Percentiles rank a stretch among this genome's conserved stretches.
Evolutionary conservation across 2,329 filamentous ascomycete genomes (phyloP).

Genomic region (Fusarium anthophilum): DNA sequence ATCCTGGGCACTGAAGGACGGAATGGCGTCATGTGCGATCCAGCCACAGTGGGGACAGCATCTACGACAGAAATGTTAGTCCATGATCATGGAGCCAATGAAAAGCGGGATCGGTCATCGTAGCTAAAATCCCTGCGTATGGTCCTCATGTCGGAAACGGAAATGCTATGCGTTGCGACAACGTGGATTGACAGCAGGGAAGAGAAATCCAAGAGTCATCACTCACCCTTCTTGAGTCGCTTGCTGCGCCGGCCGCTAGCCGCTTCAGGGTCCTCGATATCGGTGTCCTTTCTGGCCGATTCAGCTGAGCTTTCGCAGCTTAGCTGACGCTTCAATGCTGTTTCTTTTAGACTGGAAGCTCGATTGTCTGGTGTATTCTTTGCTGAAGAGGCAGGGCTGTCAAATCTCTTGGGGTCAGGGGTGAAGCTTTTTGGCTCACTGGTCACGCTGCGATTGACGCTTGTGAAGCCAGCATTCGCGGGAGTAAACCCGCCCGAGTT

Average conservation of each 20-base stretch:
- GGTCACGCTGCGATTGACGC: slow-evolving; percentile 66
- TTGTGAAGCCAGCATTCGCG: slow-evolving; percentile 75
- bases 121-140: slow-evolving; percentile 40
- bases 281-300: slow-evolving; percentile 57
- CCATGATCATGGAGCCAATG: slow-evolving; percentile 29
- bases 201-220: background rate
- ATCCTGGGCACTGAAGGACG: slow-evolving; percentile 80
- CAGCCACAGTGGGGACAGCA: slow-evolving; percentile 84
- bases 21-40: slow-evolving; percentile 96
- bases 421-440: slow-evolving; percentile 66
- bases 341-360: slow-evolving; percentile 63
- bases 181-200: slow-evolving; percentile 7
- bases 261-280: slow-evolving; percentile 68
- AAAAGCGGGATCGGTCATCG: slow-evolving; percentile 30
- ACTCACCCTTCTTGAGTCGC: slow-evolving; percentile 76
- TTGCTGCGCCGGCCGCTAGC: slow-evolving; percentile 84
- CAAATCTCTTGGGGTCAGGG: slow-evolving; percentile 67
- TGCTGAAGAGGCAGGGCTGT: slow-evolving; percentile 69
- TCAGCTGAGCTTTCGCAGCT: slow-evolving; percentile 65
- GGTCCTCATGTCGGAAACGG: slow-evolving; percentile 23
- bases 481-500: slow-evolving; percentile 71
- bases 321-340: slow-evolving; percentile 79
- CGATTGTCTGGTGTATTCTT: slow-evolving; percentile 74
- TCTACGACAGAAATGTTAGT: slow-evolving; percentile 50
- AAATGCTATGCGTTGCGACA: slow-evolving; percentile 36